Base-by-base conservation (phyloP, 2,329 filamentous ascomycete species). In the Diplodia seriata region DNA sequence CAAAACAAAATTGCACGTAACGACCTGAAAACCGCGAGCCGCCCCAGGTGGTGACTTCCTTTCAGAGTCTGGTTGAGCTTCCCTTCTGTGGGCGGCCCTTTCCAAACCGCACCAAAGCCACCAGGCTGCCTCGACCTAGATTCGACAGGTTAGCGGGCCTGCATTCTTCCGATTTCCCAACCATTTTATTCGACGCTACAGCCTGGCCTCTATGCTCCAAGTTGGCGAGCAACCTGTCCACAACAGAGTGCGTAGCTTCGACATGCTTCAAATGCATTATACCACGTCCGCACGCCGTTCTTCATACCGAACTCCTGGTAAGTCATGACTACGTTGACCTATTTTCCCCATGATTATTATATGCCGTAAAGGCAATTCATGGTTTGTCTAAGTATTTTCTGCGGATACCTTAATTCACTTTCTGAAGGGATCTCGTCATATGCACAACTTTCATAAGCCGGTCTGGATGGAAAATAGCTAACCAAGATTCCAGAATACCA, bases 351-450 rank as follows among this genome's bases (percentile, higher is more conserved):
- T 63, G 59, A 51, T 63, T 40, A 51, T 51, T 15, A 9, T 5
- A 23, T 63, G 47, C 47, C 47, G 59, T 26, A 6, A 63, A 20
- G 59, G 29, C 47, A 63, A 26, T 63, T 63, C 59, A 63, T 63
- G 43, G 59, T 53, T 62, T 51, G 59, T 51, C 59, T 36, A 33
- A 63, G 31, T 20, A 38, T 9, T 12, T 8, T 51, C 15, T 63
- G 59, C 59, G 47, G 59, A 51, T 5, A 51, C 26, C 8, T 26
- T n/a, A 23, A 23, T 51, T 18, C 23, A 59, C 47, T 15, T 36
- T 51, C 43, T 63, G 59, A 63, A 20, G 47, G 59, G 7, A 50
- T 11, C 8, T 43, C 29, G 49, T 57, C 53, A 20, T n/a, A n/a
- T 23, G 23, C 50, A 14, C 43, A 47, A n/a, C 20, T 7, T 47